These are phyloP conservation scores for Sordariomycetes sp. DNA, from an alignment of 2,329 filamentous ascomycete species.

Conservation along the genomic window DNA sequence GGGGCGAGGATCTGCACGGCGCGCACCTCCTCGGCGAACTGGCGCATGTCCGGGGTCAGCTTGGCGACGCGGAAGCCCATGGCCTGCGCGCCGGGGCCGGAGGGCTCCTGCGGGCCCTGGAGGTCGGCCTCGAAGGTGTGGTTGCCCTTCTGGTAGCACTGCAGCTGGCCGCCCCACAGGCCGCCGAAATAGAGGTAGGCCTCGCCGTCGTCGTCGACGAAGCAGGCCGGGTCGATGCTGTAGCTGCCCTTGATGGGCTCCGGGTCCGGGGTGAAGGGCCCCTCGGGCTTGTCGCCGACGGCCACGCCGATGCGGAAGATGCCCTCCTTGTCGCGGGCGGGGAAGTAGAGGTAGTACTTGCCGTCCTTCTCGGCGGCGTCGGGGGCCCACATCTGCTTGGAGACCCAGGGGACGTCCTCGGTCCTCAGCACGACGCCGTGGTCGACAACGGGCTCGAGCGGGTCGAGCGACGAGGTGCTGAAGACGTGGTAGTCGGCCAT, in stretches of 20 bases:
- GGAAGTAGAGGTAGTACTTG: constrained; percentile 70
- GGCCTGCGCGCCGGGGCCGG: constrained; percentile 42
- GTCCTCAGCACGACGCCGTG: constrained; percentile 59
- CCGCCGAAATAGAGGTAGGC: constrained; percentile 58
- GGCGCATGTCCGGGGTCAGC: constrained; percentile 54
- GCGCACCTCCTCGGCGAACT: constrained; percentile 41
- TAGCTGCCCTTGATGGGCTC: constrained; percentile 58
- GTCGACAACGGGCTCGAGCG: constrained; percentile 52
- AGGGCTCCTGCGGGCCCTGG: constrained; percentile 48
- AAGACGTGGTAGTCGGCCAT: constrained; percentile 81
- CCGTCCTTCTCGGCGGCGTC: constrained; percentile 59
- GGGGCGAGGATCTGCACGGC: constrained; percentile 56
- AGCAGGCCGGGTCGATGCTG: constrained; percentile 66
- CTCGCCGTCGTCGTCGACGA: constrained; percentile 47
- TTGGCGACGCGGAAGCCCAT: constrained; percentile 57
- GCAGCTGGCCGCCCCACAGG: constrained; percentile 71
- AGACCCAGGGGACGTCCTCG: constrained; percentile 63
- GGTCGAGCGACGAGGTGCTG: constrained; percentile 38
- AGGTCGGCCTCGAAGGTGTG: constrained; percentile 42
- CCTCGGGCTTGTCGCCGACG: constrained; percentile 49
- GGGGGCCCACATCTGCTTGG: constrained; percentile 72
- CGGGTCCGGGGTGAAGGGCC: constrained; percentile 58
- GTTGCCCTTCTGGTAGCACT: constrained; percentile 55
- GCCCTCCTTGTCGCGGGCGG: constrained; percentile 58
- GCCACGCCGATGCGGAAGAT: constrained; percentile 70